phyloP scores from a whole-genome alignment of 2,329 filamentous ascomycete genomes.

The Sporothrix mexicana region DNA sequence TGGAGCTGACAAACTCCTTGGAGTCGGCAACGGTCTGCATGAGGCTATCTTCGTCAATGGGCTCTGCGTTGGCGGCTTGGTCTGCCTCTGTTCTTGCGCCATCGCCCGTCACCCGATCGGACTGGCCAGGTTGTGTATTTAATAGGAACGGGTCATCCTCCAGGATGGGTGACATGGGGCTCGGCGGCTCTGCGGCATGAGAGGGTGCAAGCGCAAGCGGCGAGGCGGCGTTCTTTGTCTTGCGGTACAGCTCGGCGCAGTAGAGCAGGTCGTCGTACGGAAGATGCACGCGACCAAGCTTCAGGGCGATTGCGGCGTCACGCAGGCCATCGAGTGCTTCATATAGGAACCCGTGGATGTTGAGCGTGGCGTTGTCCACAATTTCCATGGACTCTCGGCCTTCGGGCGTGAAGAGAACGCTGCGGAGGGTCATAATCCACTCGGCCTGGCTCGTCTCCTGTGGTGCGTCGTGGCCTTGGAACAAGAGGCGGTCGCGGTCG shows the following conservation, averaged over 20 bases:
- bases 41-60: conserved; percentile 61
- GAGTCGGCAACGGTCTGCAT: conserved; percentile 88
- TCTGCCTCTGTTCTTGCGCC: background rate
- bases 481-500: conserved; percentile 86
- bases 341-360: conserved; percentile 89
- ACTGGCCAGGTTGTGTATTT: background rate
- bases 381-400: conserved; percentile 85
- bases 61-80: background rate
- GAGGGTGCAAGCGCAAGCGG: conserved; percentile 40
- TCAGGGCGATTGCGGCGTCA: conserved; percentile 87
- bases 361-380: conserved; percentile 84
- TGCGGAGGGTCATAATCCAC: conserved; percentile 88
- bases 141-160: conserved; percentile 18
- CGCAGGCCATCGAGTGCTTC: conserved; percentile 83
- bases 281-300: conserved; percentile 86
- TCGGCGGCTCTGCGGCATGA: conserved; percentile 39
- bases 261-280: conserved; percentile 83
- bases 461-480: conserved; percentile 67
- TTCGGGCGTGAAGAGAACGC: conserved; percentile 85
- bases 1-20: conserved; percentile 87
- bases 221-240: conserved; percentile 49
- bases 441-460: conserved; percentile 77
- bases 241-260: conserved; percentile 64
- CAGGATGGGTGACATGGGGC: conserved; percentile 26
- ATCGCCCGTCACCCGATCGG: background rate